A percentile compares a stretch with the other conserved stretches of the same genome.
phyloP scores from a whole-genome alignment of 2,329 filamentous ascomycete species.

The Exophiala mesophila region DNA sequence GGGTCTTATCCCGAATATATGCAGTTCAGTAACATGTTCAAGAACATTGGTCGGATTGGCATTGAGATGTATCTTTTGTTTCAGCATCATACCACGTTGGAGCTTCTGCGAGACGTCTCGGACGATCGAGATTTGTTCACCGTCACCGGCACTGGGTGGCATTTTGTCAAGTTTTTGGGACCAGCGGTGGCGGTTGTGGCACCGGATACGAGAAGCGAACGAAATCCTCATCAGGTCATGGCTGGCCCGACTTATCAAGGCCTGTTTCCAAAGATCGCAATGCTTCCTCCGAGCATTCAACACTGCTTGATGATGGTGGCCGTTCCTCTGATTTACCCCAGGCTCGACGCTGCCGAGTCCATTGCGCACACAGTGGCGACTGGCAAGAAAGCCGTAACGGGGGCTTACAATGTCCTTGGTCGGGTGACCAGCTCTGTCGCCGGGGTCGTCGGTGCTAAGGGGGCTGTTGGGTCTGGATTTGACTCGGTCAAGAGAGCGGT shows the following conservation, averaged over 20 bases:
- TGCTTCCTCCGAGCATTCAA: constrained; percentile 85
- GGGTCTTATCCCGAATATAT: constrained; percentile 97
- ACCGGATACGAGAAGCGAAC: constrained; percentile 84
- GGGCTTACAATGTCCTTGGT: constrained; percentile 91
- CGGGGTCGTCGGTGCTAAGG: constrained; percentile 90
- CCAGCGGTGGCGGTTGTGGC: constrained; percentile 86
- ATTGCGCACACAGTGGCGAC: constrained; percentile 87
- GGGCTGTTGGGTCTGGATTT: constrained; percentile 87
- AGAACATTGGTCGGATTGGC: constrained; percentile 91
- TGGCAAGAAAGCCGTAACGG: constrained; percentile 93
- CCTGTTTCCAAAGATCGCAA: constrained; percentile 90
- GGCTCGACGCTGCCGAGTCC: constrained; percentile 85
- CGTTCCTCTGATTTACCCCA: constrained; percentile 84
- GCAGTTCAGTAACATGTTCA: constrained; percentile 96
- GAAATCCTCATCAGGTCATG: constrained; percentile 86
- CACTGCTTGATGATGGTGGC: constrained; percentile 96
- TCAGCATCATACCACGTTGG: constrained; percentile 93
- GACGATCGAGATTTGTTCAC: constrained; percentile 92
- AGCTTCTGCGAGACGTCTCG: constrained; percentile 82
- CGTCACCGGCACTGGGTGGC: constrained; percentile 95
- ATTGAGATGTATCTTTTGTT: constrained; percentile 98
- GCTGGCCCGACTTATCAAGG: constrained; percentile 96
- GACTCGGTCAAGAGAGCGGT: constrained; percentile 94
- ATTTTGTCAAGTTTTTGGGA: constrained; percentile 94
- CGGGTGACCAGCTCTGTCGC: constrained; percentile 94